Percentiles rank a stretch among this genome's conserved stretches.
phyloP scores from a whole-genome alignment of 164 flowering plant genomes.

The Chimonanthus salicifolius region DNA sequence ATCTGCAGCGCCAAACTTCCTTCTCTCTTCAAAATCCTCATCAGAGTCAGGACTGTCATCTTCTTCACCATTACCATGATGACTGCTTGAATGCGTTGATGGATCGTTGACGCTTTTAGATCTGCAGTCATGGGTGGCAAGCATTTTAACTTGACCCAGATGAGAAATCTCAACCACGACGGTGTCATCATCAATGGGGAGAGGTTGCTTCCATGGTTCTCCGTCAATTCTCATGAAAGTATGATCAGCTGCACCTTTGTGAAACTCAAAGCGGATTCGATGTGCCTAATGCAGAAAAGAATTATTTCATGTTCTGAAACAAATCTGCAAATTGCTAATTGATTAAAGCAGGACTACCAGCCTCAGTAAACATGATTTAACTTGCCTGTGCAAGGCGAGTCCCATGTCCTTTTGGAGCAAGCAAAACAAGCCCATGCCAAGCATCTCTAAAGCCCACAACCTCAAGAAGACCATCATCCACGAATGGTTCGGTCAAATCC shows the following conservation, averaged over 20 bases:
- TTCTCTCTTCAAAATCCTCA: conserved; percentile 35
- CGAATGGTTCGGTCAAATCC: conserved; percentile 73
- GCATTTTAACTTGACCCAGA: conserved; percentile 79
- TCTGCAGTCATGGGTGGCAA: conserved; percentile 50
- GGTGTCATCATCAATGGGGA: conserved; percentile 70
- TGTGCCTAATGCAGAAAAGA: conserved; percentile 40
- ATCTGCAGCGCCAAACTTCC: conserved; percentile 95
- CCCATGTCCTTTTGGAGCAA: conserved; percentile 85
- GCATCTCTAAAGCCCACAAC: conserved; percentile 88
- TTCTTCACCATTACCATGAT: conserved; percentile 27
- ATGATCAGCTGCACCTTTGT: conserved; percentile 64
- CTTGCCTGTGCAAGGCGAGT: conserved; percentile 92
- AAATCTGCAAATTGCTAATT: background rate
- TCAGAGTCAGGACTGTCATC: conserved; percentile 35
- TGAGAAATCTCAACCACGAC: conserved; percentile 79
- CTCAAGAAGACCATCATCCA: conserved; percentile 84
- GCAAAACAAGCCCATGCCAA: conserved; percentile 89
- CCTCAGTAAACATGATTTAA: background rate
- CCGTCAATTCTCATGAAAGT: conserved; percentile 95
- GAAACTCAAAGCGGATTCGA: conserved; percentile 75
- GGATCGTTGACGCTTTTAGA: conserved; percentile 63
- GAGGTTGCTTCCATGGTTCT: conserved; percentile 95
- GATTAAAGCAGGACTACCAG: background rate
- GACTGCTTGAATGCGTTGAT: conserved; percentile 1
- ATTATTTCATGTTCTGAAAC: background rate